These are phyloP conservation scores for Candida boidinii DNA, from an alignment of 805 yeast species.

Conservation along the genomic window DNA sequence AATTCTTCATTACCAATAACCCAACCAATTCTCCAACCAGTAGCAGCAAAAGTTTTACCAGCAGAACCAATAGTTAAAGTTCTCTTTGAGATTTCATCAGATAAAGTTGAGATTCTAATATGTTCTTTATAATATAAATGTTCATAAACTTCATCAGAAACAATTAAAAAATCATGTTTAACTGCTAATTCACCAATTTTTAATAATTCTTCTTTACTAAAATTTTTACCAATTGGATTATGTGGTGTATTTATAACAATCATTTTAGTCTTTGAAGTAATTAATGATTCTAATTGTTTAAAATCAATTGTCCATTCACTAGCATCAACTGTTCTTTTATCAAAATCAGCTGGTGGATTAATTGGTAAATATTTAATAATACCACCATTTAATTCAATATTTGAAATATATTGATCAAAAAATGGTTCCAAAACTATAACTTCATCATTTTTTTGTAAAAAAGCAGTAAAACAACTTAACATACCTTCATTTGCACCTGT, in stretches of 20 bases:
- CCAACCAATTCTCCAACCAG: constrained; percentile 99
- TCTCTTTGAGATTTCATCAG: constrained; percentile 69
- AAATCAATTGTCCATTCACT: constrained; percentile 84
- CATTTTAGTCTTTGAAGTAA: constrained; percentile 71
- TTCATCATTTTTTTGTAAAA: constrained; percentile 82
- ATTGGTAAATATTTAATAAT: constrained; percentile 80
- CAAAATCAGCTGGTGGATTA: constrained; percentile 71
- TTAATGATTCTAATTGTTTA: constrained; percentile 63
- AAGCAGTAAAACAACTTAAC: constrained; percentile 75
- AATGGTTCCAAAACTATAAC: constrained; percentile 95
- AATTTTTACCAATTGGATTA: constrained; percentile 91
- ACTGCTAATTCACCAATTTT: constrained; percentile 78
- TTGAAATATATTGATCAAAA: constrained; percentile 93
- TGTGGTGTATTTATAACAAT: constrained; percentile 91
- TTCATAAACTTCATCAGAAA: constrained; percentile 95
- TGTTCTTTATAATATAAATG: constrained; percentile 62
- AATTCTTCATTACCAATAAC: constrained; percentile 79
- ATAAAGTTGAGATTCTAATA: constrained; percentile 74
- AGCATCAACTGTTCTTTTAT: constrained; percentile 57
- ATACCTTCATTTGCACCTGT: constrained; percentile 98
- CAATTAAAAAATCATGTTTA: constrained; percentile 69
- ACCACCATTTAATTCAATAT: constrained; percentile 91
- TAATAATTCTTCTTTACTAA: constrained; percentile 64
- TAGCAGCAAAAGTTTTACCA: constrained; percentile 96
- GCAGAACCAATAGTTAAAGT: constrained; percentile 94